These are phyloP conservation scores for Phaeotremella fagi DNA, from an alignment of 768 basidiomycete genomes.

Conservation along the genomic window DNA sequence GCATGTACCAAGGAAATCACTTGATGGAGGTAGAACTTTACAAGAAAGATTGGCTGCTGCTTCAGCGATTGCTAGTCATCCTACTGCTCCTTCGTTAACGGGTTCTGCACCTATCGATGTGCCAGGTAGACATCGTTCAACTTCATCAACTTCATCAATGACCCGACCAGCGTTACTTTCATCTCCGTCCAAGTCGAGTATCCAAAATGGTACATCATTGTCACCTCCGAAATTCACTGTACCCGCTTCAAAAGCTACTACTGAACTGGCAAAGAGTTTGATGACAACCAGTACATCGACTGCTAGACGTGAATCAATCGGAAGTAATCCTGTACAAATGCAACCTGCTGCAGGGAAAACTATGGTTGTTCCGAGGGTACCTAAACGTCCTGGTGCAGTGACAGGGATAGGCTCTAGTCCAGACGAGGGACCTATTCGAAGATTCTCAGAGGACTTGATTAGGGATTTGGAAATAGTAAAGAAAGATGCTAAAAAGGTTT, in stretches of 20 bases:
- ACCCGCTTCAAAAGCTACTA: slow-evolving; percentile 8
- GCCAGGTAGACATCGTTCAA: neutral
- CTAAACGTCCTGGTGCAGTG: slow-evolving; percentile 42
- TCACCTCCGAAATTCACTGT: slow-evolving; percentile 11
- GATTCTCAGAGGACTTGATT: slow-evolving; percentile 10
- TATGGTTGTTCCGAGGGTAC: slow-evolving; percentile 44
- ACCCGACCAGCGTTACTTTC: slow-evolving; percentile 8
- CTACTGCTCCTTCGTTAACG: neutral
- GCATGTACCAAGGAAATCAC: slow-evolving; percentile 2
- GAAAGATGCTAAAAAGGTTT: neutral
- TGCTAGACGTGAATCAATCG: slow-evolving; percentile 4
- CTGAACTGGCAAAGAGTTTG: slow-evolving; percentile 6
- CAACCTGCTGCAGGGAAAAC: slow-evolving; percentile 32
- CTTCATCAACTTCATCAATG: slow-evolving; percentile 3
- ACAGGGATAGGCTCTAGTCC: slow-evolving; percentile 31
- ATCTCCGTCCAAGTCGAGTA: slow-evolving; percentile 8
- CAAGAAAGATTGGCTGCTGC: slow-evolving; percentile 40
- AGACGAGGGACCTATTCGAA: slow-evolving; percentile 16
- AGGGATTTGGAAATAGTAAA: neutral
- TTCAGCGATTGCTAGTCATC: slow-evolving; percentile 15
- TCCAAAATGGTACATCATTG: slow-evolving; percentile 1
- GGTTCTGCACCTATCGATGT: slow-evolving; percentile 1
- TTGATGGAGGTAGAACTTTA: slow-evolving; percentile 14
- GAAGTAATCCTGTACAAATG: slow-evolving; percentile 17
- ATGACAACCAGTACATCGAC: neutral